Evolutionary conservation across 2,329 filamentous ascomycete genomes (phyloP), one percentile per base, ranked within the genome.

Genomic region (Aspergillus uvarum): DNA sequence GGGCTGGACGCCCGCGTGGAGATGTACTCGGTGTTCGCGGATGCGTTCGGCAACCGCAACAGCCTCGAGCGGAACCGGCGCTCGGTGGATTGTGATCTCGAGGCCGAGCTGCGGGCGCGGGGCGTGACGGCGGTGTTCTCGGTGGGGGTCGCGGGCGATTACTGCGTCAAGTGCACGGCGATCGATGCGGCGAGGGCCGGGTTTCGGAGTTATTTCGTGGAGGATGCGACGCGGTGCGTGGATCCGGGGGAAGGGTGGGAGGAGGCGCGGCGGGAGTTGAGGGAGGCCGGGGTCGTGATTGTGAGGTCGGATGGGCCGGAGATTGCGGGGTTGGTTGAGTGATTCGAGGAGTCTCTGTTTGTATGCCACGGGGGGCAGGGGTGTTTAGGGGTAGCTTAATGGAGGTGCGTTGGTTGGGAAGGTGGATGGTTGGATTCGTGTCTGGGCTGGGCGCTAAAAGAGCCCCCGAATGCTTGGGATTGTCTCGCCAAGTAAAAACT

Each of bases 21-120:
- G 77, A 96, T 97, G 90, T 98, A 97, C 77, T 94, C 89, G 63
- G 92, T 89, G 0, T 98, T 99, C 69, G 88, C 89, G 62, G 90
- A 93, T 71, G 90, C 91, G 0, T 94, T 97, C 68, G 76, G 76
- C 44, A 81, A 82, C 32, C 32, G 32, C 58, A 61, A 68, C 53
- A 75, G 77, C 63, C 69, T 72, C 55, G 66, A 67, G 14, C 67
- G 70, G 52, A 70, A 70, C 16, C 65, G 66, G 31, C 63, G 64
- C 31, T 74, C 74, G 32, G 79, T 77, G 44, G 75, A 77, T 68
- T 88, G 85, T 68, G 87, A 87, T 14, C 79, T 98, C 26, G 83
- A 82, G 1, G 77, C 71, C 1, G 70, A 80, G 51, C 74, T 99
- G 66, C 81, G 75, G 54, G 80, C 80, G 2, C 79, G 79, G 16